A percentile compares a stretch with the other conserved stretches of the same genome.
These are phyloP conservation scores for Aspergillus carlsbadensis DNA, from an alignment of 495 filamentous ascomycete species.

Conservation along the genomic window DNA sequence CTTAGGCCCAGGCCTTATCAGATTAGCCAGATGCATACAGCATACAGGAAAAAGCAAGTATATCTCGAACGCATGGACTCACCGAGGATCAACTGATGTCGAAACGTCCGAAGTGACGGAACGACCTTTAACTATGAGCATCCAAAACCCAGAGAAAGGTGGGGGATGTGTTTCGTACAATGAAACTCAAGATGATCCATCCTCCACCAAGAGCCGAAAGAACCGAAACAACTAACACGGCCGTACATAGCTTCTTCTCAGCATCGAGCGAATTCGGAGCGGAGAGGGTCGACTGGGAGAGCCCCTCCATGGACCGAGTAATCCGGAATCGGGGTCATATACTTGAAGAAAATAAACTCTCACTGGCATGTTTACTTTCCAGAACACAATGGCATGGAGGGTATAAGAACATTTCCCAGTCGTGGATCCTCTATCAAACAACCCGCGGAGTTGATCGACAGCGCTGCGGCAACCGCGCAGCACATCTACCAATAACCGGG, in stretches of 20 bases:
- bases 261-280: constrained; percentile 1
- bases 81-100: constrained; percentile 9
- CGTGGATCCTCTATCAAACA: no score
- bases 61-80: background rate
- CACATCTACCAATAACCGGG: no score
- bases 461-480: no score
- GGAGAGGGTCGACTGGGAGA: background rate
- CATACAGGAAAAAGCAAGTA: background rate
- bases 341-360: background rate
- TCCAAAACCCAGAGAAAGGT: background rate
- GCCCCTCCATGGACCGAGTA: constrained; percentile 1
- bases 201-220: constrained; percentile 3
- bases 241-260: constrained; percentile 6
- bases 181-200: constrained; percentile 6
- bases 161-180: background rate
- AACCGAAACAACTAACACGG: background rate
- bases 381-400: no score
- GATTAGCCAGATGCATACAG: background rate
- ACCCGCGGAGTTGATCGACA: no score
- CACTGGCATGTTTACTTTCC: background rate
- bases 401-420: no score
- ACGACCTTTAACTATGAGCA: background rate
- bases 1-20: constrained; percentile 4
- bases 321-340: background rate
- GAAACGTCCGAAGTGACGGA: constrained; percentile 8